Percentiles rank a stretch among this genome's conserved stretches.
phyloP scores from a whole-genome alignment of 75 land plant species.

The Sequoiadendron giganteum region DNA sequence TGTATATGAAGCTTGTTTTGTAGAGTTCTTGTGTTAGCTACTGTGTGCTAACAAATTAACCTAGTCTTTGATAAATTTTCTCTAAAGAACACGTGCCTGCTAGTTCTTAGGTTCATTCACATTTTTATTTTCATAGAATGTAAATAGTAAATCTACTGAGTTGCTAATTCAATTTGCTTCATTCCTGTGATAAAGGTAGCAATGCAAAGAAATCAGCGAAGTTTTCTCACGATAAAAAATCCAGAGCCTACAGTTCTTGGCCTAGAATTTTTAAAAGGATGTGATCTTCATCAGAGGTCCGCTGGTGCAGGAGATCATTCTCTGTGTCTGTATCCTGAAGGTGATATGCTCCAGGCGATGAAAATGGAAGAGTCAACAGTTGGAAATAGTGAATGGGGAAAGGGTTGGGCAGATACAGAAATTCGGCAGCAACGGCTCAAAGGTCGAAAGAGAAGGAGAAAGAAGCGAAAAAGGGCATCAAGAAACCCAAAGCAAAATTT shows the following conservation, averaged over 20 bases:
- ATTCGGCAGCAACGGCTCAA: slow-evolving; percentile 62
- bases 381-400: slow-evolving; percentile 54
- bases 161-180: background rate
- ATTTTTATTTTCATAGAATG: background rate
- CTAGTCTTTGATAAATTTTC: background rate
- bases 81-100: background rate
- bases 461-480: slow-evolving; percentile 23
- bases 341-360: slow-evolving; percentile 70
- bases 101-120: background rate
- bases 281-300: background rate
- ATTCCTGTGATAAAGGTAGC: background rate
- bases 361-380: slow-evolving; percentile 14
- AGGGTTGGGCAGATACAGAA: slow-evolving; percentile 84
- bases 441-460: slow-evolving; percentile 9
- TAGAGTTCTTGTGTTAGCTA: background rate
- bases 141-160: background rate
- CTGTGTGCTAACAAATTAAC: background rate
- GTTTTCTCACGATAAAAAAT: slow-evolving; percentile 37
- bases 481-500: slow-evolving; percentile 3
- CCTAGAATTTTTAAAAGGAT: slow-evolving; percentile 34
- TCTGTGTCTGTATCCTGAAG: slow-evolving; percentile 50
- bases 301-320: slow-evolving; percentile 11
- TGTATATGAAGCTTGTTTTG: background rate
- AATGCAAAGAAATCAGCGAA: background rate
- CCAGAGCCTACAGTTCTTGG: slow-evolving; percentile 61